A percentile compares a stretch with the other conserved stretches of the same genome.
Evolutionary conservation across 148 eudicot genomes (phyloP).

Genomic region (Talinum fruticosum): DNA sequence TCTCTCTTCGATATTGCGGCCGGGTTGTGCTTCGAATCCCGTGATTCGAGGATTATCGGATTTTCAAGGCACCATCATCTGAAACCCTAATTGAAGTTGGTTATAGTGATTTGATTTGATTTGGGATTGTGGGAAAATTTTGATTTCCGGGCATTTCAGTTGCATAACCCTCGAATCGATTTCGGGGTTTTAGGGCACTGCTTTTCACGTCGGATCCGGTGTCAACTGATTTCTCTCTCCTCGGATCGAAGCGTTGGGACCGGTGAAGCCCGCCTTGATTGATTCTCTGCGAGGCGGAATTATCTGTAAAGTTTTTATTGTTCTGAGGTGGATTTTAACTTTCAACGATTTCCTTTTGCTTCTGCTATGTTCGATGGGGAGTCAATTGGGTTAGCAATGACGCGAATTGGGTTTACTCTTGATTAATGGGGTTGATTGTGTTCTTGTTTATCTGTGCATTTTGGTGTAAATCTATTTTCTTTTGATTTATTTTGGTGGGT

Average conservation of each 20-base stretch:
- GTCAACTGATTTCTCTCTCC: not conserved
- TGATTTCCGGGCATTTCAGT: not conserved
- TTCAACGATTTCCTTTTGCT: not conserved
- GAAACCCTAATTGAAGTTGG: not conserved
- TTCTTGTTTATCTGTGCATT: not conserved
- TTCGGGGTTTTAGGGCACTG: conserved; percentile 16
- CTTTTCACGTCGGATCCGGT: conserved; percentile 31
- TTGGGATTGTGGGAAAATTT: not conserved
- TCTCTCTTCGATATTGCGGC: not conserved
- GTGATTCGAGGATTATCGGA: not conserved
- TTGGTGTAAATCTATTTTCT: not conserved
- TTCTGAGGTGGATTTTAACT: conserved; percentile 21
- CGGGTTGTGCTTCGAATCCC: not conserved
- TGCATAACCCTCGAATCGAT: not conserved
- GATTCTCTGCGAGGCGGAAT: conserved; percentile 3
- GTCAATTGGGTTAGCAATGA: not conserved
- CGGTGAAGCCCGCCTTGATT: conserved; percentile 14
- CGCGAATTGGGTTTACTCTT: not conserved
- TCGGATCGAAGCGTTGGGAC: conserved; percentile 1
- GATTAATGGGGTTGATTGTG: not conserved
- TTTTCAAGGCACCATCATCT: not conserved
- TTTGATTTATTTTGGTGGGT: not conserved
- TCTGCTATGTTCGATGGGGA: not conserved
- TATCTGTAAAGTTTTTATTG: not conserved
- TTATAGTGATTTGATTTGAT: not conserved